These are phyloP conservation scores for Ilex paraguariensis DNA, from an alignment of 305 asterid genomes.

Conservation along the genomic window DNA sequence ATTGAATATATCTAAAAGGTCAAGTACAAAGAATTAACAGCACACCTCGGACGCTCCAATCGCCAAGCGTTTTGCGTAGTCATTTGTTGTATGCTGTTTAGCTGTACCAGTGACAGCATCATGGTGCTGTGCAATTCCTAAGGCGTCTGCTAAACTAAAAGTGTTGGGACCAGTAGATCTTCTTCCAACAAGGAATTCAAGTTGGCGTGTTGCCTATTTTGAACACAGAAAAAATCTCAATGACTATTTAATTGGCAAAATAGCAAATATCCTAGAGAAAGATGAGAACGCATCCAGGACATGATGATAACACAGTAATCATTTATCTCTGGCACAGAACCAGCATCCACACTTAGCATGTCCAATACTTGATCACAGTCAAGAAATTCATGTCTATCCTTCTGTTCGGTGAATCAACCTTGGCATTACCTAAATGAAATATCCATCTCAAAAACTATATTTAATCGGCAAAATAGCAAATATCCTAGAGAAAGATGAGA, in stretches of 20 bases:
- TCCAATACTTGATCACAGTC: no score
- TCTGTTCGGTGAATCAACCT: no score
- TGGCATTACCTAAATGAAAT: no score
- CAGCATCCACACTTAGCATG: no score
- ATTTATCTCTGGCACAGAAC: no score
- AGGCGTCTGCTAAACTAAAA: constrained; percentile 59
- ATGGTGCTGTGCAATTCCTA: constrained; percentile 80
- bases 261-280: no score
- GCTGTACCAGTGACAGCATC: constrained; percentile 87
- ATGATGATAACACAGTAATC: no score
- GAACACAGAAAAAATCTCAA: background rate
- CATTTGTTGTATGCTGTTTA: constrained; percentile 76
- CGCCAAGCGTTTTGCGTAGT: constrained; percentile 79
- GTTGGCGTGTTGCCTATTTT: constrained; percentile 77
- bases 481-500: no score
- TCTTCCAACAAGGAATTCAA: constrained; percentile 60
- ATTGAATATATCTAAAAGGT: background rate
- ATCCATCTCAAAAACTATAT: no score
- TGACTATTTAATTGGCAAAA: background rate
- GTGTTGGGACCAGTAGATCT: constrained; percentile 43
- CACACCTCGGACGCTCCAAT: constrained; percentile 67
- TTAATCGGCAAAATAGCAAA: no score
- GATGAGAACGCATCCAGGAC: no score
- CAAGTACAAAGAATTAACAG: constrained; percentile 4
- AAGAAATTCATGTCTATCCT: no score